phyloP scores from a whole-genome alignment of 2,329 filamentous ascomycete genomes.

The Cytospora paraplurivora region DNA sequence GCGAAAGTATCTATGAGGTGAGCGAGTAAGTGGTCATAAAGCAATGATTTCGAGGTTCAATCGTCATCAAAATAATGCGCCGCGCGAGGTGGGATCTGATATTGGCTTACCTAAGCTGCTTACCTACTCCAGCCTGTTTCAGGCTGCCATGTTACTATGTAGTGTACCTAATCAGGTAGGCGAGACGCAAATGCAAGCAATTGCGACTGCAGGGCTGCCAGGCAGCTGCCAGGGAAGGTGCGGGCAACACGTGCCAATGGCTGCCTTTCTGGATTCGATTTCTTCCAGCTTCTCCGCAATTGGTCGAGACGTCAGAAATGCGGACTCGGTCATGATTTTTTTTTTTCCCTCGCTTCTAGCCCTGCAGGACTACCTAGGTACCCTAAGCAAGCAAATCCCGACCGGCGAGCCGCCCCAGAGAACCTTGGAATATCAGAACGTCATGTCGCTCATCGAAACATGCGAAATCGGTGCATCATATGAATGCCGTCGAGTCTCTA shows the following conservation, averaged over 20 bases:
- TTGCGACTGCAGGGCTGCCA: conserved; percentile 13
- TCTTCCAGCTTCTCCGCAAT: conserved; percentile 16
- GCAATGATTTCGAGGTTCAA: not conserved
- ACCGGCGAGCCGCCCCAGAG: conserved; percentile 17
- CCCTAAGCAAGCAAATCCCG: conserved; percentile 7
- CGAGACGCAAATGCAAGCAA: not conserved
- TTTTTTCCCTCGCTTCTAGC: not conserved
- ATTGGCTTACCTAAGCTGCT: conserved; percentile 15
- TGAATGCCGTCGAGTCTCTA: not conserved
- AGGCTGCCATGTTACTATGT: too few species aligned
- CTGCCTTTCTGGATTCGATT: conserved; percentile 20
- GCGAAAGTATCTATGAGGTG: not conserved
- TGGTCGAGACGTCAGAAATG: conserved; percentile 7
- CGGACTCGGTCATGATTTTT: conserved; percentile 5
- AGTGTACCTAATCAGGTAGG: not conserved
- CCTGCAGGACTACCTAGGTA: conserved; percentile 3
- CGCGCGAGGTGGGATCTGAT: not conserved
- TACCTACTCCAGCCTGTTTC: too few species aligned
- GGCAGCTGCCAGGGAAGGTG: conserved; percentile 12
- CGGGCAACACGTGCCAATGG: conserved; percentile 2
- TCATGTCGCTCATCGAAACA: conserved; percentile 19
- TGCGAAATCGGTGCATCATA: not conserved
- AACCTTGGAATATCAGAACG: conserved; percentile 17
- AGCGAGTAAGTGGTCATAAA: not conserved
- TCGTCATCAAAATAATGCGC: not conserved